Conservation (phyloP, 495 filamentous ascomycete species). For the Annulohypoxylon bovei region DNA sequence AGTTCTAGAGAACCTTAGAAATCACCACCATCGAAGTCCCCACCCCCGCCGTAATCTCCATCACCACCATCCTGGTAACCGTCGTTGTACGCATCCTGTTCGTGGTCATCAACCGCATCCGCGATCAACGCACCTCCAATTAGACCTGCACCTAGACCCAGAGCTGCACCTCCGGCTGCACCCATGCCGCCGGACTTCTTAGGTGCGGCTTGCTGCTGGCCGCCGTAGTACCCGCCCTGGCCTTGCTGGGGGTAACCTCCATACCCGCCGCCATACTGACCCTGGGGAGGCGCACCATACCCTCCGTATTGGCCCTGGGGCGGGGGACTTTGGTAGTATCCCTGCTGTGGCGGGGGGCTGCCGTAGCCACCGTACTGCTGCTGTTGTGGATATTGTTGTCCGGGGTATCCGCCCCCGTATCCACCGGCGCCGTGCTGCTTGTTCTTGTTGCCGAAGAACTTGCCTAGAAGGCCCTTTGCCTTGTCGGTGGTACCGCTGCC, state of each 20-base stretch:
- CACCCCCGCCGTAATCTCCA: conserved; percentile 52
- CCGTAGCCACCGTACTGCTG: conserved; percentile 30
- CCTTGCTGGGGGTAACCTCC: conserved; percentile 55
- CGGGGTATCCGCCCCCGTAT: conserved; percentile 7
- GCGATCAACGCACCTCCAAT: conserved; percentile 75
- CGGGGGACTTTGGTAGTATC: conserved; percentile 38
- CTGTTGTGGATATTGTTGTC: conserved; percentile 26
- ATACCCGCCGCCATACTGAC: conserved; percentile 52
- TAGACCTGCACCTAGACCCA: conserved; percentile 81
- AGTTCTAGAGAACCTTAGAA: conserved; percentile 52
- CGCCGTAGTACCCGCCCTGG: conserved; percentile 46
- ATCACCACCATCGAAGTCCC: conserved; percentile 58
- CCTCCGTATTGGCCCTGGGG: conserved; percentile 51
- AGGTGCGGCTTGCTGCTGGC: conserved; percentile 32
- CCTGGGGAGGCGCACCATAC: conserved; percentile 49
- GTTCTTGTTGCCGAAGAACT: conserved; percentile 59
- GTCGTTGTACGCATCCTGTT: conserved; percentile 63
- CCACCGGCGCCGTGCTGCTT: conserved; percentile 42
- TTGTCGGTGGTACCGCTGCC: conserved; percentile 46
- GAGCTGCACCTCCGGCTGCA: conserved; percentile 72
- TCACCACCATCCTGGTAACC: conserved; percentile 60
- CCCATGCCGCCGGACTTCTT: conserved; percentile 66
- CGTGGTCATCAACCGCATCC: conserved; percentile 68
- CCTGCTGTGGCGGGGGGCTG: conserved; percentile 24
- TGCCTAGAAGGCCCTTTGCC: conserved; percentile 63